phyloP scores from a whole-genome alignment of 2,329 filamentous ascomycete genomes.

The Fusarium euwallaceae region DNA sequence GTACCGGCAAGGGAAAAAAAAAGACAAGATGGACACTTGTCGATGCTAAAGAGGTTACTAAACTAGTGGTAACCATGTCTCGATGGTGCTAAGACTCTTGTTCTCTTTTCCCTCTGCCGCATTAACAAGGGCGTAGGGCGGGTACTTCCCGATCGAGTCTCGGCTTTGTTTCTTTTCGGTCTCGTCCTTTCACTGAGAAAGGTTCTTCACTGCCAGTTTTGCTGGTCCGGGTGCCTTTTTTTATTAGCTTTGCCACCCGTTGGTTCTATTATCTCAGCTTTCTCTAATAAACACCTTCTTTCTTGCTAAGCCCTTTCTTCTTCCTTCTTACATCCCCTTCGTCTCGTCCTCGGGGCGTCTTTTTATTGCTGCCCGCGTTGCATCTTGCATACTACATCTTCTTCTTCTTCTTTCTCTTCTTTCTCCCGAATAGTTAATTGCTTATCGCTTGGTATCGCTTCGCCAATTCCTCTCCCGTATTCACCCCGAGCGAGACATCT shows the following conservation, averaged over 20 bases:
- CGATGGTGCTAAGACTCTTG: neutral
- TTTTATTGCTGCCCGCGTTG: neutral
- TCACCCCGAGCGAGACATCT: neutral
- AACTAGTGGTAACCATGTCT: constrained; percentile 22
- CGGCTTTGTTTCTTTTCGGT: constrained; percentile 10
- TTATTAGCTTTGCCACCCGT: constrained; percentile 26
- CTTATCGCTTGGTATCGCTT: constrained; percentile 8
- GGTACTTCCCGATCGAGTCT: constrained; percentile 16
- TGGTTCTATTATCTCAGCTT: constrained; percentile 20
- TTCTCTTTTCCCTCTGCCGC: neutral
- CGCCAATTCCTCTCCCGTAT: constrained; percentile 2
- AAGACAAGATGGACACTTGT: neutral
- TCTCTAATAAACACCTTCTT: constrained; percentile 15
- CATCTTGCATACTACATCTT: neutral
- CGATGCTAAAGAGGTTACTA: neutral
- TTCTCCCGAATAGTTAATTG: neutral
- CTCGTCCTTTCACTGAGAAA: neutral
- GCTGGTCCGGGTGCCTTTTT: neutral
- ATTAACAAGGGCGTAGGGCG: constrained; percentile 9
- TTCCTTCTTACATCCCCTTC: constrained; percentile 4
- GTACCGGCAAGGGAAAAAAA: neutral
- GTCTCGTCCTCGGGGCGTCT: neutral
- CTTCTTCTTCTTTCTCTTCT: neutral
- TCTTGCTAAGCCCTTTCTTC: constrained; percentile 10
- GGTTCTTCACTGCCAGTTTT: neutral